phyloP scores from a whole-genome alignment of 2,329 filamentous ascomycete species.

The Ophiostoma pallidulum region DNA sequence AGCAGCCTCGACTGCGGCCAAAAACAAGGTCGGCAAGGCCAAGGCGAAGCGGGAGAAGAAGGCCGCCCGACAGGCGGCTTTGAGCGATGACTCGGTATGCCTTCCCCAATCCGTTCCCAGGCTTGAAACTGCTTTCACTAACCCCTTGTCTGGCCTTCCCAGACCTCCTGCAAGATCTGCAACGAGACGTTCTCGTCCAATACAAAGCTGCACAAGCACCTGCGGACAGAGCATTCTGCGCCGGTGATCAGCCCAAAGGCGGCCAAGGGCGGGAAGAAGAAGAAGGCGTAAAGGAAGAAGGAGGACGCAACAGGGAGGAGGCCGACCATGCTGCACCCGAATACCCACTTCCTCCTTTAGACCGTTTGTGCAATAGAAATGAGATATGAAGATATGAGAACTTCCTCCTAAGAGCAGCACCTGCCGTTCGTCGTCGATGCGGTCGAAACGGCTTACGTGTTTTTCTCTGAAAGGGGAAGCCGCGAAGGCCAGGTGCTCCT shows the following conservation, averaged over 20 bases:
- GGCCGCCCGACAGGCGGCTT: conserved; percentile 10
- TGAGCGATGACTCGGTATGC: too few relatives aligned
- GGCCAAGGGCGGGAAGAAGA: conserved; percentile 12
- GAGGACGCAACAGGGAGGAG: too few relatives aligned
- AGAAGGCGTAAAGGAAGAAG: not conserved
- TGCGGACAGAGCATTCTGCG: conserved; percentile 10
- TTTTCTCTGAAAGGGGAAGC: too few relatives aligned
- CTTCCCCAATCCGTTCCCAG: too few relatives aligned
- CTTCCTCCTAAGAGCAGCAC: too few relatives aligned
- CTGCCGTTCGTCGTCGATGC: too few relatives aligned
- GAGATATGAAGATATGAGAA: conserved; percentile 1
- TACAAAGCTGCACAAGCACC: conserved; percentile 16
- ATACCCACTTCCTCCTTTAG: not conserved
- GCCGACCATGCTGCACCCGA: not conserved
- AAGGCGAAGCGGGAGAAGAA: conserved; percentile 18
- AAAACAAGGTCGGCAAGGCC: conserved; percentile 22
- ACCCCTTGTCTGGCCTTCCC: not conserved
- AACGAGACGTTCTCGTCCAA: conserved; percentile 15
- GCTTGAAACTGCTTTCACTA: too few relatives aligned
- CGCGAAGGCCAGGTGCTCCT: too few relatives aligned
- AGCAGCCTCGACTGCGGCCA: conserved; percentile 49
- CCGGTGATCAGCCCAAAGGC: not conserved
- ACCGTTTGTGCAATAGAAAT: not conserved
- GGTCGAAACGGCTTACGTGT: too few relatives aligned
- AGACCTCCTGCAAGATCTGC: conserved; percentile 13